Percentiles rank a stretch among this genome's conserved stretches.
Evolutionary conservation across 1,139 yeast genomes (phyloP).

Genomic region (Pichia sp.): DNA sequence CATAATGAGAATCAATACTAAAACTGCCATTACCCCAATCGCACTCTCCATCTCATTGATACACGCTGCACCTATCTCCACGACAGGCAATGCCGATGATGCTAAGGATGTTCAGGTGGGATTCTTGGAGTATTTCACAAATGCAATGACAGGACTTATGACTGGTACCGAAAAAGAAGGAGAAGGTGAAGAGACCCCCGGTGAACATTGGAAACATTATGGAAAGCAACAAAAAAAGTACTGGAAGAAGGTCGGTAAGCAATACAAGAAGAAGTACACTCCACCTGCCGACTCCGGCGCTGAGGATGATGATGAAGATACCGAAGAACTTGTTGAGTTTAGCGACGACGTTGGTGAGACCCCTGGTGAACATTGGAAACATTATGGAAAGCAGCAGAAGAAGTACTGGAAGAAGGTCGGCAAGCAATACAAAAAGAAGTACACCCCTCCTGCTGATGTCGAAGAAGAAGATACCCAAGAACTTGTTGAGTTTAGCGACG

Average conservation of each 20-base stretch:
- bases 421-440: slow-evolving; percentile 20
- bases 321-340: too few species aligned
- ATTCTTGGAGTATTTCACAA: slow-evolving; percentile 4
- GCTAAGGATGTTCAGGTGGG: slow-evolving; percentile 1
- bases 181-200: slow-evolving; percentile 11
- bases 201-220: slow-evolving; percentile 15
- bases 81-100: not conserved
- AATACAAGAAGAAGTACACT: slow-evolving; percentile 21
- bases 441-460: slow-evolving; percentile 15
- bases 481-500: slow-evolving; percentile 6
- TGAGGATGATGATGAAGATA: slow-evolving; percentile 5
- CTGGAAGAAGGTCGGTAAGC: slow-evolving; percentile 18
- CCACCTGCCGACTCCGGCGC: slow-evolving; percentile 10
- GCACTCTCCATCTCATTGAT: slow-evolving; percentile 9
- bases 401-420: slow-evolving; percentile 24
- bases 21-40: slow-evolving; percentile 10
- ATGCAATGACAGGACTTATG: slow-evolving; percentile 1
- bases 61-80: slow-evolving; percentile 11
- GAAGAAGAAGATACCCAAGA: slow-evolving; percentile 10
- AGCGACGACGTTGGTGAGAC: slow-evolving; percentile 8
- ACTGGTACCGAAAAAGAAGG: too few species aligned
- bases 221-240: slow-evolving; percentile 18
- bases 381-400: slow-evolving; percentile 17
- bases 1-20: slow-evolving; percentile 11
- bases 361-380: slow-evolving; percentile 13